Conservation (phyloP, 1,284 basidiomycete genomes). For the Cutaneotrichosporon cavernicola region DNA sequence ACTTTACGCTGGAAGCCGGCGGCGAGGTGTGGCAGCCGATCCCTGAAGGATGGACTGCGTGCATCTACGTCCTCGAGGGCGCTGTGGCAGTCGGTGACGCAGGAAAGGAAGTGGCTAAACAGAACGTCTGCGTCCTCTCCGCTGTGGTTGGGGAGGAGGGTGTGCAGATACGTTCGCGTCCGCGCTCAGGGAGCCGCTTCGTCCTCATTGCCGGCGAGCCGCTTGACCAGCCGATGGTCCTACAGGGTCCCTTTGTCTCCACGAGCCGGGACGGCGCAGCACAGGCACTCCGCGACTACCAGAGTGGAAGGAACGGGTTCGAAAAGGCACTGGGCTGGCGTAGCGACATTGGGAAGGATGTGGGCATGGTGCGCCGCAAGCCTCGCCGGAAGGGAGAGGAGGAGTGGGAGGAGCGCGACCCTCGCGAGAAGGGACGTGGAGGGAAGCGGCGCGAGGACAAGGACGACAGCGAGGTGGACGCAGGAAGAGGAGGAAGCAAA, state of each 20-base stretch:
- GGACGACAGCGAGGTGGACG: neutral
- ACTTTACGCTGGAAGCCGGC: slow-evolving; percentile 68
- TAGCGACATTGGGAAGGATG: slow-evolving; percentile 66
- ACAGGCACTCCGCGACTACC: slow-evolving; percentile 79
- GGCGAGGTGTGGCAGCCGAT: slow-evolving; percentile 77
- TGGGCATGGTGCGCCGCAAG: slow-evolving; percentile 6
- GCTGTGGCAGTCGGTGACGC: slow-evolving; percentile 60
- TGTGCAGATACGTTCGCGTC: slow-evolving; percentile 50
- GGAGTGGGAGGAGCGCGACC: neutral
- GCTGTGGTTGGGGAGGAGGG: slow-evolving; percentile 45
- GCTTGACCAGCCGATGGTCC: slow-evolving; percentile 80
- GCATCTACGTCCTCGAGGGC: slow-evolving; percentile 70
- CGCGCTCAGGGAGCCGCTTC: slow-evolving; percentile 65
- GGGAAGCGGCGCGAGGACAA: neutral
- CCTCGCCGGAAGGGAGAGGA: neutral
- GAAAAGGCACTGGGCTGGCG: slow-evolving; percentile 86
- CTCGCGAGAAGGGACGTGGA: neutral
- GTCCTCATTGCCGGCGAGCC: slow-evolving; percentile 84
- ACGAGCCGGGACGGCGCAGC: slow-evolving; percentile 77
- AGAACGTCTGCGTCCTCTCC: slow-evolving; percentile 68
- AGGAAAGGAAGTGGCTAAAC: slow-evolving; percentile 58
- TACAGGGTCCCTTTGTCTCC: slow-evolving; percentile 65
- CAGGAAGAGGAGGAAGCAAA: neutral
- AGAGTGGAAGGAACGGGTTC: slow-evolving; percentile 77
- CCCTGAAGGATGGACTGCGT: slow-evolving; percentile 78